These are phyloP conservation scores for Meyerozyma sp. DNA, from an alignment of 1,139 yeast species.

Conservation along the genomic window DNA sequence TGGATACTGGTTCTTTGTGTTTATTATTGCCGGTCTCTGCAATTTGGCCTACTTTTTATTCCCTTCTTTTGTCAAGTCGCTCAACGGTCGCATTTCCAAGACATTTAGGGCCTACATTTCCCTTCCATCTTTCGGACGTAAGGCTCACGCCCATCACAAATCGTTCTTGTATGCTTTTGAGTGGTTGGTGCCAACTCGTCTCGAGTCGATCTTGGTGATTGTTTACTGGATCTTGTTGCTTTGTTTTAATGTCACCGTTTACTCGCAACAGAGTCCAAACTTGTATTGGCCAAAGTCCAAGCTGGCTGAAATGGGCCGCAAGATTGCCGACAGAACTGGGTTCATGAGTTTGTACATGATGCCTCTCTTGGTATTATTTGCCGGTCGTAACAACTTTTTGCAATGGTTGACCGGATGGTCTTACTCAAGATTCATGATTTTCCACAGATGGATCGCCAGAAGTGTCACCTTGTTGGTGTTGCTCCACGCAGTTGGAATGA, in stretches of 20 bases:
- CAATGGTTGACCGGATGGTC: conserved; percentile 65
- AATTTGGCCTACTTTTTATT: conserved; percentile 26
- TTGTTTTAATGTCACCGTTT: conserved; percentile 5
- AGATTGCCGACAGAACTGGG: conserved; percentile 58
- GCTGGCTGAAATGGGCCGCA: conserved; percentile 9
- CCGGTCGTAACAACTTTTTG: conserved; percentile 65
- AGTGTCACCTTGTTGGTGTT: conserved; percentile 28
- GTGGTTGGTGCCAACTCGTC: conserved; percentile 55
- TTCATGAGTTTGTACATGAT: conserved; percentile 40
- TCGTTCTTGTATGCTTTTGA: conserved; percentile 25
- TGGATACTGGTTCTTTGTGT: conserved; percentile 40
- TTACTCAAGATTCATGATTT: conserved; percentile 51
- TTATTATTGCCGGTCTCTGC: conserved; percentile 39
- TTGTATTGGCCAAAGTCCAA: conserved; percentile 6
- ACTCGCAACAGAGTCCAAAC: conserved; percentile 9
- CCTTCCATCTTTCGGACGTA: conserved; percentile 43
- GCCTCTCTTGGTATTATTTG: conserved; percentile 51
- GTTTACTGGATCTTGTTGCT: conserved; percentile 7
- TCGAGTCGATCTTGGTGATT: conserved; percentile 8
- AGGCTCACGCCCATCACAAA: conserved; percentile 35
- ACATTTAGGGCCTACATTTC: conserved; percentile 36
- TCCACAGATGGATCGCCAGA: conserved; percentile 68
- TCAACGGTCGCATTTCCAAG: conserved; percentile 30
- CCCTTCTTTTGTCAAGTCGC: conserved; percentile 28
- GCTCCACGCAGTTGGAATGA: conserved; percentile 47